Evolutionary conservation across 805 yeast genomes (phyloP).

Genomic region (Wickerhamomyces hampshirensis): DNA sequence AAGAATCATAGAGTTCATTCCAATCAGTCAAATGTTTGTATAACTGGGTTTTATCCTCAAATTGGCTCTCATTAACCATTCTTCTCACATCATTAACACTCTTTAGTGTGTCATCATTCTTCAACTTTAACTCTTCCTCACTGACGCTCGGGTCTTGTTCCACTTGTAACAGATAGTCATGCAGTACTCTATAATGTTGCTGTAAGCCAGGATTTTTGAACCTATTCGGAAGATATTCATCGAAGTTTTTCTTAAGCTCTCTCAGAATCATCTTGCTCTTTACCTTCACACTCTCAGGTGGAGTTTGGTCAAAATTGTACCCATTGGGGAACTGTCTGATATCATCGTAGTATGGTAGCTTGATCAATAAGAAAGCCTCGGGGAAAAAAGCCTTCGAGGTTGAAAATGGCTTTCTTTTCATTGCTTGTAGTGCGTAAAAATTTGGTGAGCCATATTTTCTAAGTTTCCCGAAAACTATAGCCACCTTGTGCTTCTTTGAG

Average conservation of each 20-base stretch:
- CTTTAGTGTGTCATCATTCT: constrained; percentile 32
- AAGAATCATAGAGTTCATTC: constrained; percentile 21
- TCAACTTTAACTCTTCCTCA: constrained; percentile 11
- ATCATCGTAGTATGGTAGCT: constrained; percentile 73
- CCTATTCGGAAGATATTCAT: constrained; percentile 48
- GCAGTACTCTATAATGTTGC: constrained; percentile 60
- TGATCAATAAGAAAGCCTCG: constrained; percentile 67
- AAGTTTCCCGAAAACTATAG: constrained; percentile 68
- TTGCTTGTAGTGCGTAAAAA: constrained; percentile 57
- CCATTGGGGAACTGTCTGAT: constrained; percentile 57
- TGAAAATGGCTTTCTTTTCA: constrained; percentile 20
- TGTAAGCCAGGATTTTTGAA: constrained; percentile 63
- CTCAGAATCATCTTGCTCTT: constrained; percentile 23
- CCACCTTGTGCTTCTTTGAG: constrained; percentile 46
- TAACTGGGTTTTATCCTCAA: constrained; percentile 20
- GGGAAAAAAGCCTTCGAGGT: constrained; percentile 10
- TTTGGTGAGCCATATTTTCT: constrained; percentile 50
- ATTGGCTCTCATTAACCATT: constrained; percentile 24
- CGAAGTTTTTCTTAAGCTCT: constrained; percentile 35
- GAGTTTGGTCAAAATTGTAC: constrained; percentile 5
- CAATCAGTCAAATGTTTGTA: constrained; percentile 26
- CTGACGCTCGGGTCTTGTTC: constrained; percentile 24
- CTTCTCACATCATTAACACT: constrained; percentile 26
- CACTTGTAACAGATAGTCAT: constrained; percentile 60
- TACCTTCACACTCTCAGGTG: constrained; percentile 8